Percentiles rank a stretch among this genome's conserved stretches.
phyloP scores from a whole-genome alignment of 345 rosid species.

The Gossypium arboreum region DNA sequence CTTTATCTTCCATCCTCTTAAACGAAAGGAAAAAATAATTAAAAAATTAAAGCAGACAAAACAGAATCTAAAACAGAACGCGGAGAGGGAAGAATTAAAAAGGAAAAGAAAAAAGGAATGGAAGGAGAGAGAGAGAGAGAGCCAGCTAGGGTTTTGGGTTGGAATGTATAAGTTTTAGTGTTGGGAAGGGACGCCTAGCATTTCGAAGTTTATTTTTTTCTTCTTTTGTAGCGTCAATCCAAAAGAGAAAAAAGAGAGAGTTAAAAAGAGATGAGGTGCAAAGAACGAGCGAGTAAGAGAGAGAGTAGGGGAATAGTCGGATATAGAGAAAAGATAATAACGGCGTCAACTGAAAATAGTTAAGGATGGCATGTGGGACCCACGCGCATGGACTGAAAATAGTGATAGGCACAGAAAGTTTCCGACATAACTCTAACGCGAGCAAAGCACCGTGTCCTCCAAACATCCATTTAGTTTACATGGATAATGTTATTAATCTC shows the following conservation, averaged over 20 bases:
- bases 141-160: slow-evolving; percentile 46
- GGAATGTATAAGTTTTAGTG: background rate
- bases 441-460: too few relatives aligned
- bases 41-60: background rate
- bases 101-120: background rate
- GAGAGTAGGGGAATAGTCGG: background rate
- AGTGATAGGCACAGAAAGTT: slow-evolving; percentile 11
- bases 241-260: background rate
- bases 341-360: slow-evolving; percentile 30
- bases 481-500: too few relatives aligned
- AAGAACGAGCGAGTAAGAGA: background rate
- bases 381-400: slow-evolving; percentile 32
- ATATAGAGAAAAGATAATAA: slow-evolving; percentile 20
- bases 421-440: slow-evolving; percentile 10
- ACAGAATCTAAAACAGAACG: background rate
- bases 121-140: slow-evolving; percentile 19
- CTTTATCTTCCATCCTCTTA: slow-evolving; percentile 28
- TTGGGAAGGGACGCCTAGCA: slow-evolving; percentile 34
- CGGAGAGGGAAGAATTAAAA: background rate
- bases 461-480: too few relatives aligned
- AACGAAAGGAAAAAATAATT: background rate
- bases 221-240: slow-evolving; percentile 18
- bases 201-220: background rate
- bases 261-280: background rate
- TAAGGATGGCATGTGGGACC: slow-evolving; percentile 20